Base-by-base conservation (phyloP, 179 eudicot species). In the Drosera spatulata region DNA sequence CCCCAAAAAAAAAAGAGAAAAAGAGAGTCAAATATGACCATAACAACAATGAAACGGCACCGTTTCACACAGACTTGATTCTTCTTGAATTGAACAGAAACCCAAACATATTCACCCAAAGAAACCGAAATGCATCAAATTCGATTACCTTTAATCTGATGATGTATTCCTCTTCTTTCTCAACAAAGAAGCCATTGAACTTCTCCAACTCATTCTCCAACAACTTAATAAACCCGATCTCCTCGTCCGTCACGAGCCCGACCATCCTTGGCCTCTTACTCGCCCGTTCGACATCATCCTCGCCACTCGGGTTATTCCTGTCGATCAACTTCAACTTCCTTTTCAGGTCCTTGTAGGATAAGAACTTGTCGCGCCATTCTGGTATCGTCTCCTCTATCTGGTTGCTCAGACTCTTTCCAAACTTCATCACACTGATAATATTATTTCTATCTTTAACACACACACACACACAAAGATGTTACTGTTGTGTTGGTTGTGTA, bases 291-390 rank as follows among this genome's bases (percentile, higher is more conserved):
- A 12, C 42, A 33, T 43, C 55, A 13, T 58, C 41, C 33, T 48
- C 62, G 15, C 59, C 68, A 9, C 50, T 62, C 55, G 59, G 38
- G 54, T 41, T 7, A 33, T 52, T 45, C 0, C 76, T 76, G 52
- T 65, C 66, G 42, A 83, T 88, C 43, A 64, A 72, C 61, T 81
- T 83, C 60, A 88, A 56, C 53, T 79, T 77, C 67, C 84, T 79
- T 80, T 87, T 90, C 63, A 90, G 66, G 53, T 79, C 84, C 62
- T 90, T 90, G 79, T 90, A 90, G 0, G 82, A 80, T 65, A 87
- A 60, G 55, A 74, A 90, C 62, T 84, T 82, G 69, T 87, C 89
- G 4, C 85, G 73, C 97, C 97, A 90, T 7, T 65, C 91, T 0
- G 93, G 95, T 53, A 85, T 48, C 7, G 82, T 90, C 59, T 90